These are phyloP conservation scores for rapeseed (Brassica napus) DNA, from an alignment of 345 rosid genomes.

Conservation along the genomic window Da-Ae NC_063448.1:52140001-52140500, in stretches of 20 bases:
- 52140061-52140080: slow-evolving; percentile 98
- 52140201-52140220: not conserved
- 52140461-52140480: slow-evolving; percentile 1
- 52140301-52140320: slow-evolving; percentile 14
- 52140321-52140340: not conserved
- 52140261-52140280: not conserved
- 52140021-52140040: slow-evolving; percentile 88
- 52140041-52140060: slow-evolving; percentile 92
- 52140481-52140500: slow-evolving; percentile 21
- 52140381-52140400: not conserved
- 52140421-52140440: not conserved
- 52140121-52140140: slow-evolving; percentile 10
- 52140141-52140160: slow-evolving; percentile 24
- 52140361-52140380: no score
- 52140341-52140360: no score
- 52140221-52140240: not conserved
- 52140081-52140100: slow-evolving; percentile 29
- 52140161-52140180: slow-evolving; percentile 35
- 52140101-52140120: slow-evolving; percentile 12
- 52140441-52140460: not conserved
- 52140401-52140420: not conserved
- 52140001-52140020: slow-evolving; percentile 50
- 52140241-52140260: not conserved
- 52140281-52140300: not conserved
- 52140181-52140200: not conserved